These are phyloP conservation scores for Cydonia oblonga DNA, from an alignment of 331 rosid species.

Conservation along the genomic window DNA sequence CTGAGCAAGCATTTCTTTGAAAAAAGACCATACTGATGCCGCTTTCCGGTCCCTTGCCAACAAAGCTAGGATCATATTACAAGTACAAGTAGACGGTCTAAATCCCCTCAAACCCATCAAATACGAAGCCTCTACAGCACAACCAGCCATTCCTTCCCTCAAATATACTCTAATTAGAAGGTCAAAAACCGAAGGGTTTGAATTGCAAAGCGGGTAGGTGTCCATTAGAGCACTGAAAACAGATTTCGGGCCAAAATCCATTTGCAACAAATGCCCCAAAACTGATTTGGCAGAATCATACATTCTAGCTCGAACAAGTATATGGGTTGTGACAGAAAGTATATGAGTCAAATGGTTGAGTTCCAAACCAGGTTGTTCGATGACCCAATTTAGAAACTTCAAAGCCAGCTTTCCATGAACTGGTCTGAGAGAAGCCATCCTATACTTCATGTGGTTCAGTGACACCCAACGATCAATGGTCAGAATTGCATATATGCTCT, in stretches of 20 bases:
- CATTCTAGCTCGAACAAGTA: constrained; percentile 74
- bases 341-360: constrained; percentile 45
- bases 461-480: constrained; percentile 75
- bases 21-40: constrained; percentile 48
- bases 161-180: constrained; percentile 57
- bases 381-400: constrained; percentile 66
- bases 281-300: constrained; percentile 48
- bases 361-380: constrained; percentile 57
- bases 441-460: constrained; percentile 59
- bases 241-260: constrained; percentile 32
- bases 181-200: constrained; percentile 76
- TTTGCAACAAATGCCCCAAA: constrained; percentile 32
- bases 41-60: constrained; percentile 40
- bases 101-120: constrained; percentile 60
- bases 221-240: constrained; percentile 56
- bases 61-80: constrained; percentile 61
- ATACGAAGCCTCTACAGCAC: constrained; percentile 45
- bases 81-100: constrained; percentile 53
- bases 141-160: constrained; percentile 39
- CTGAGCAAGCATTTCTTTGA: constrained; percentile 50
- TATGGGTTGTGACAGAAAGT: constrained; percentile 47
- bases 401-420: constrained; percentile 63
- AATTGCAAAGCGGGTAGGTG: constrained; percentile 58
- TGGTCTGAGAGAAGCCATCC: constrained; percentile 57
- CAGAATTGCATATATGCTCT: constrained; percentile 56